Evolutionary conservation across 2,329 filamentous ascomycete species (phyloP), one percentile per base, ranked within the genome.

Genomic region (Verruconis gallopava): DNA sequence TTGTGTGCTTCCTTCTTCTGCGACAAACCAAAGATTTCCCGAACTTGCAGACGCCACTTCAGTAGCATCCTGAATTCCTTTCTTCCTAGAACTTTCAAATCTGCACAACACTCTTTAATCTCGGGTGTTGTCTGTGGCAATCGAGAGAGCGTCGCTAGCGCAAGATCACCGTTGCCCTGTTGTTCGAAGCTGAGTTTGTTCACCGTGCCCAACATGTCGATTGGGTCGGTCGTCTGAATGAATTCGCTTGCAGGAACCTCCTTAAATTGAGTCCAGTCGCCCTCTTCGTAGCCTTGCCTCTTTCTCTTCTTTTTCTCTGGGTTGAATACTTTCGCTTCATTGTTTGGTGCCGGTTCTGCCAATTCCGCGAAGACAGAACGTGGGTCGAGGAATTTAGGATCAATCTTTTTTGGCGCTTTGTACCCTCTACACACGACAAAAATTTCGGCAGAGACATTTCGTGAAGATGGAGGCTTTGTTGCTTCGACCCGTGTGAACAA

Each of bases 261-360:
- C 58, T 95, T 93, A 68, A 82, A 93, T 53, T 94, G 85, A 3
- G 78, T 89, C 60, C 81, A 94, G 50, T 98, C 86, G 25, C 85
- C 89, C 61, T 98, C 91, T 50, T 96, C 89, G 50, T 98, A 98
- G 70, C 91, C 91, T 35, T 93, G 89, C 68, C 91, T 73, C 74
- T 95, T 96, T 45, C 91, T 72, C 75, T 95, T 98, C 72, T 96
- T 98, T 58, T 37, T 38, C 28, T 98, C 91, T 0, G 91, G 91
- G 50, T 98, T 95, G 69, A 89, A 98, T 2, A 98, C 91, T 60
- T 93, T 94, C 30, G 91, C 91, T 60, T 98, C 91, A 51, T 96
- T 93, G 61, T 96, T 98, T 1, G 86, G 85, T 0, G 80, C 81
- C 2, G 83, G 77, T 44, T 82, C 84, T 21, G 81, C 69, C n/a